phyloP scores from a whole-genome alignment of 2,329 filamentous ascomycete species.

The Alternaria sp. region DNA sequence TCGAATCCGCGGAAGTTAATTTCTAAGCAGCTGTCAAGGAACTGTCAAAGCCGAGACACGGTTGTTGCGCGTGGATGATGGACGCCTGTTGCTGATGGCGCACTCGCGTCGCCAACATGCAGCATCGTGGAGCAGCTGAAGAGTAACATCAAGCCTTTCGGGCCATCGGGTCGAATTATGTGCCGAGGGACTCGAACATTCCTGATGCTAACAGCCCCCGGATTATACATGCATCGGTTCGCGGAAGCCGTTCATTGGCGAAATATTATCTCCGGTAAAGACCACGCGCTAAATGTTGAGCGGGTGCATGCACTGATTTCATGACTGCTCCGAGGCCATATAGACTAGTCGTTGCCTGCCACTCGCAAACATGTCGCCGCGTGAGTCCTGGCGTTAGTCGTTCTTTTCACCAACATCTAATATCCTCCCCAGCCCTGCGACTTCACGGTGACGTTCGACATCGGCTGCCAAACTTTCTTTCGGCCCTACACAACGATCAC shows the following conservation, averaged over 20 bases:
- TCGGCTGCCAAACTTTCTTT: background rate
- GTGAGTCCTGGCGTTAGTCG: constrained; percentile 3
- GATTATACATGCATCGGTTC: constrained; percentile 23
- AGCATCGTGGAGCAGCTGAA: background rate
- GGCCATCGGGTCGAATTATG: constrained; percentile 21
- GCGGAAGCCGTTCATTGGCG: constrained; percentile 25
- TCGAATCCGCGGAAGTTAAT: constrained; percentile 1
- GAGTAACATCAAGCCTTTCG: constrained; percentile 11
- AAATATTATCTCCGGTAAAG: constrained; percentile 34
- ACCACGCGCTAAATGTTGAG: constrained; percentile 29
- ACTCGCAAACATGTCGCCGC: constrained; percentile 9
- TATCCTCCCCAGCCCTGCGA: background rate
- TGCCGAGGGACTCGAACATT: constrained; percentile 27
- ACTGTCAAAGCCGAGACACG: background rate
- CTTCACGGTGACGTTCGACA: background rate
- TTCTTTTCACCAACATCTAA: constrained; percentile 2
- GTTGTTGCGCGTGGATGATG: background rate
- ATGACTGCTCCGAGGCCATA: constrained; percentile 23
- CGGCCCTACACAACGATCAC: constrained; percentile 2
- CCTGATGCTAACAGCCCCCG: constrained; percentile 37
- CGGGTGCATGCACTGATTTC: constrained; percentile 28
- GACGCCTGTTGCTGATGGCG: background rate
- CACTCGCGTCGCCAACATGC: background rate
- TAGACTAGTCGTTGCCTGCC: constrained; percentile 24
- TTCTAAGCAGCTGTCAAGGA: constrained; percentile 1